A percentile compares a stretch with the other conserved stretches of the same genome.
Conservation (phyloP, 2,329 filamentous ascomycete species). For the Diaporthe capsici region DNA sequence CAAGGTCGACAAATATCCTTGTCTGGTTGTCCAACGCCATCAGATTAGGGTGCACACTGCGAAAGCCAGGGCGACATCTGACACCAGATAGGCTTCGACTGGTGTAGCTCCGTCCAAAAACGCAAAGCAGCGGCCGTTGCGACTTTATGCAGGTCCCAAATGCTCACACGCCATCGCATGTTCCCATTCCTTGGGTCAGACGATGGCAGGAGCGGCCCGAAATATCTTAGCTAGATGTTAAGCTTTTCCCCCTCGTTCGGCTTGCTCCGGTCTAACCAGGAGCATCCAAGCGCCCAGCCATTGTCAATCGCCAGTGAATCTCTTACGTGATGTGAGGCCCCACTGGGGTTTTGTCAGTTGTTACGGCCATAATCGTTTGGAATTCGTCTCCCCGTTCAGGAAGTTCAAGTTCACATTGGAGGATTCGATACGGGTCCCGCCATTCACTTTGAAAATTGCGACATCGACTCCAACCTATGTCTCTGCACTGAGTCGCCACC, state of each 20-base stretch:
- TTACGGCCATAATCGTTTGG: neutral
- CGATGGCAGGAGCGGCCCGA: neutral
- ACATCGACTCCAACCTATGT: neutral
- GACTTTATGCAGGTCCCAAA: neutral
- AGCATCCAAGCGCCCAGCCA: neutral
- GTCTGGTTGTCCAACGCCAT: neutral
- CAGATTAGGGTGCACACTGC: too few relatives aligned
- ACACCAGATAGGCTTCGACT: too few relatives aligned
- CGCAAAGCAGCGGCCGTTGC: too few relatives aligned
- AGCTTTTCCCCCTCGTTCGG: neutral
- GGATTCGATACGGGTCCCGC: neutral
- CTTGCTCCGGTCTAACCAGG: neutral
- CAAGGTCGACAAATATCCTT: neutral
- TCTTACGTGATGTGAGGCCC: conserved; percentile 18
- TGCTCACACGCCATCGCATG: neutral
- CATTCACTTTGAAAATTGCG: neutral
- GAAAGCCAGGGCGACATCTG: too few relatives aligned
- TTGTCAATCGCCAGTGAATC: neutral
- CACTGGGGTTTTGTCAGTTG: neutral
- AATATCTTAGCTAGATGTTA: neutral
- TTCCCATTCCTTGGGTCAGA: neutral
- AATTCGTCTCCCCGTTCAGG: neutral
- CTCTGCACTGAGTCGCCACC: neutral
- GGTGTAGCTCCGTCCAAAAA: too few relatives aligned
- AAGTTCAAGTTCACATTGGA: neutral